Evolutionary conservation across 352 stramenopile species (phyloP).

Genomic region (Globisporangium lucens): DNA sequence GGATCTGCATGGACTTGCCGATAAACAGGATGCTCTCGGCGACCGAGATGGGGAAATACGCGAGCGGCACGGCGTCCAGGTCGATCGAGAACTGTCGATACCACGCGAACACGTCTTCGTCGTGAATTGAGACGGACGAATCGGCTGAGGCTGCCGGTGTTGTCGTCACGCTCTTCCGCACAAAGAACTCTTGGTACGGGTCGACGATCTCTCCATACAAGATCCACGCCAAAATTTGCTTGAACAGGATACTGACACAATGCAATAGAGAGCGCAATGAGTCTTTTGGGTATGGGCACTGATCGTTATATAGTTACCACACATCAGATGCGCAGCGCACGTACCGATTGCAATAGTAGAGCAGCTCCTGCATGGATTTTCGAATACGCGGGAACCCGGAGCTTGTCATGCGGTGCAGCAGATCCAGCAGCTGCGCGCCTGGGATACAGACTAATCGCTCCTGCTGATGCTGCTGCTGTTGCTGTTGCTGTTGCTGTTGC

Average conservation of each 20-base stretch:
- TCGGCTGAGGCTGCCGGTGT: background rate
- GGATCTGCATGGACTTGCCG: slow-evolving; percentile 57
- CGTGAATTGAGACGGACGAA: background rate
- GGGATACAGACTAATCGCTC: slow-evolving; percentile 18
- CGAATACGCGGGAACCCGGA: slow-evolving; percentile 63
- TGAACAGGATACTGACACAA: slow-evolving; percentile 51
- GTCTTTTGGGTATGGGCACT: background rate
- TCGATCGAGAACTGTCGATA: slow-evolving; percentile 51
- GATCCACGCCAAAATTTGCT: slow-evolving; percentile 85
- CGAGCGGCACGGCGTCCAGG: slow-evolving; percentile 50
- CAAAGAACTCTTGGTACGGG: slow-evolving; percentile 75
- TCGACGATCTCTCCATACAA: slow-evolving; percentile 67
- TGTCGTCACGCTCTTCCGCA: slow-evolving; percentile 26
- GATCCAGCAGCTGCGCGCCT: slow-evolving; percentile 40
- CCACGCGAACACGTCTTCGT: slow-evolving; percentile 28
- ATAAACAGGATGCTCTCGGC: slow-evolving; percentile 71
- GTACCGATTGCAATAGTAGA: slow-evolving; percentile 52
- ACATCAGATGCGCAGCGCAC: background rate
- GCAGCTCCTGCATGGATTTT: slow-evolving; percentile 50
- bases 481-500: background rate
- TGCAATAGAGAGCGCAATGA: background rate
- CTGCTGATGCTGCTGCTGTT: too few relatives aligned
- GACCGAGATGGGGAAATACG: slow-evolving; percentile 57
- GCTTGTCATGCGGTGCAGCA: slow-evolving; percentile 37
- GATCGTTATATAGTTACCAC: background rate